A percentile compares a stretch with the other conserved stretches of the same genome.
phyloP scores from a whole-genome alignment of 1,139 yeast species.

The Diutina rugosa region DNA sequence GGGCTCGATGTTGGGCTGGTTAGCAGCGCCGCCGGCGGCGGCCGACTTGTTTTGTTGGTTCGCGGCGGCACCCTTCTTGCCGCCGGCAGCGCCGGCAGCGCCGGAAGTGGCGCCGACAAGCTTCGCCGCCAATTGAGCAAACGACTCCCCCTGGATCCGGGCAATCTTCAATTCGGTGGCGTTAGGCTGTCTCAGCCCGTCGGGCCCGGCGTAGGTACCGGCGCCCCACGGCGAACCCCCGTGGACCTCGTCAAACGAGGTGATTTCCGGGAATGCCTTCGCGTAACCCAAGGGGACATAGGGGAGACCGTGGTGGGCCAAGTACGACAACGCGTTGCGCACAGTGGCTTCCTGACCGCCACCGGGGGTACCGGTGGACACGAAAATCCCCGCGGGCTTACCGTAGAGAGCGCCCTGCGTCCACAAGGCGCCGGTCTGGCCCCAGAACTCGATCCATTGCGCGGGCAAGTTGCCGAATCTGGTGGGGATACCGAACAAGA shows the following conservation, averaged over 20 bases:
- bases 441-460: conserved; percentile 7
- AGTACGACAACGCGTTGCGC: conserved; percentile 7
- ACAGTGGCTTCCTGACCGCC: conserved; percentile 8
- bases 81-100: neutral
- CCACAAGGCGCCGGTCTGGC: conserved; percentile 8
- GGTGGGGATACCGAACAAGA: conserved; percentile 8
- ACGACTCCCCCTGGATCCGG: conserved; percentile 15
- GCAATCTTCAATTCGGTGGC: conserved; percentile 7
- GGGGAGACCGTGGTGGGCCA: conserved; percentile 8
- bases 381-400: conserved; percentile 7
- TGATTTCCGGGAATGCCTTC: conserved; percentile 6
- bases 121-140: conserved; percentile 11
- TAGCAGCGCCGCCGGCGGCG: neutral
- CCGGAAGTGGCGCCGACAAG: conserved; percentile 3
- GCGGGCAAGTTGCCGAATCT: conserved; percentile 8
- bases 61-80: neutral
- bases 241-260: conserved; percentile 7
- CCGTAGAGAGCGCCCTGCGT: conserved; percentile 8
- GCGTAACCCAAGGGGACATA: conserved; percentile 9
- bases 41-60: neutral
- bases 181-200: conserved; percentile 7
- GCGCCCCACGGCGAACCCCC: conserved; percentile 9
- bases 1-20: neutral
- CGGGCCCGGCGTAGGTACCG: conserved; percentile 7
- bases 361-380: conserved; percentile 11